Evolutionary conservation across 1,139 yeast genomes (phyloP).

Genomic region (Ogataea hybrid): DNA sequence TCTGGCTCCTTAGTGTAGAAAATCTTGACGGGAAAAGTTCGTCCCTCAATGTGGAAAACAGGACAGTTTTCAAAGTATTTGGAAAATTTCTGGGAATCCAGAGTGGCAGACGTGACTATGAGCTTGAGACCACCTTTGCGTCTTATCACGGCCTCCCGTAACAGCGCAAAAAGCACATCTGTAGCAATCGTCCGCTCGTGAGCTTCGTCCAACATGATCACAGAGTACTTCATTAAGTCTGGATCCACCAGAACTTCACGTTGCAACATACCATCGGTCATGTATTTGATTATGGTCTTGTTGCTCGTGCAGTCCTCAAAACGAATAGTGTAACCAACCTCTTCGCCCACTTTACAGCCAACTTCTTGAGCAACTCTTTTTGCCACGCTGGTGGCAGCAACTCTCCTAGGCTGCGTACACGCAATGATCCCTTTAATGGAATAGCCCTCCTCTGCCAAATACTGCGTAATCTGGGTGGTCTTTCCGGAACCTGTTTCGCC

Average conservation of each 20-base stretch:
- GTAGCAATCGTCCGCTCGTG: slow-evolving; percentile 96
- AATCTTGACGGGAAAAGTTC: slow-evolving; percentile 86
- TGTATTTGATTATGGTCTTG: slow-evolving; percentile 62
- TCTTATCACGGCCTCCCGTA: slow-evolving; percentile 63
- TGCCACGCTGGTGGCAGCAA: slow-evolving; percentile 97
- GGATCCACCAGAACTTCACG: slow-evolving; percentile 81
- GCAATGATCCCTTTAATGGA: slow-evolving; percentile 82
- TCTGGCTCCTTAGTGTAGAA: slow-evolving; percentile 79
- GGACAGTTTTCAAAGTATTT: slow-evolving; percentile 78
- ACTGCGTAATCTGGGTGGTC: slow-evolving; percentile 96
- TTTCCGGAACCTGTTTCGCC: slow-evolving; percentile 99
- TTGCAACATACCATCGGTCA: slow-evolving; percentile 94
- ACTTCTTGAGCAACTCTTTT: slow-evolving; percentile 94
- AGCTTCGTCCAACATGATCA: slow-evolving; percentile 90
- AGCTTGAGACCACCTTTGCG: slow-evolving; percentile 74
- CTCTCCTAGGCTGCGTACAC: slow-evolving; percentile 97
- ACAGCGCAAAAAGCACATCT: slow-evolving; percentile 82
- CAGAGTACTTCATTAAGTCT: slow-evolving; percentile 67
- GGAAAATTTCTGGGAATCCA: slow-evolving; percentile 83
- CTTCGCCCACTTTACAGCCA: slow-evolving; percentile 88
- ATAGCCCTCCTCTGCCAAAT: slow-evolving; percentile 87
- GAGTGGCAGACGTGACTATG: slow-evolving; percentile 89
- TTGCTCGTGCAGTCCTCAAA: slow-evolving; percentile 60
- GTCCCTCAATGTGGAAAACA: slow-evolving; percentile 77
- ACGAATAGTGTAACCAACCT: slow-evolving; percentile 82